These are phyloP conservation scores for Asterionellopsis glacialis DNA, from an alignment of 108 stramenopile species.

Conservation along the genomic window DNA sequence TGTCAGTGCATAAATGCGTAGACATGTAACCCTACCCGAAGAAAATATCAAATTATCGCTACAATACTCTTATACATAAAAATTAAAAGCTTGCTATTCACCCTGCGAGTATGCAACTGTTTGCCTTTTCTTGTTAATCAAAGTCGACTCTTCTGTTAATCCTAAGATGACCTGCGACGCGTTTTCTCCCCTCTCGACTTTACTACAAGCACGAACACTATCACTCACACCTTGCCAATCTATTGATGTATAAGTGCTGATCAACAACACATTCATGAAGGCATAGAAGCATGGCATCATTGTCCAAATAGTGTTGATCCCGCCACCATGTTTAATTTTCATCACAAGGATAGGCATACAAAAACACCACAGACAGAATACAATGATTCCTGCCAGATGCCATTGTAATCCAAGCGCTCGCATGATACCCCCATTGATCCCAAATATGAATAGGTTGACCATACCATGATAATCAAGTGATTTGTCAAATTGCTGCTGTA, in stretches of 20 bases:
- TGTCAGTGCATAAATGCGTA: not conserved
- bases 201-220: not conserved
- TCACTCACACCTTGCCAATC: slow-evolving; percentile 36
- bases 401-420: slow-evolving; percentile 47
- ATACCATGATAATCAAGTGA: no score
- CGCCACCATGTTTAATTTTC: slow-evolving; percentile 20
- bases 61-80: no score
- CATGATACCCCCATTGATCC: slow-evolving; percentile 33
- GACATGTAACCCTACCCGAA: not conserved
- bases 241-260: slow-evolving; percentile 11
- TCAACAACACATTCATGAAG: slow-evolving; percentile 30
- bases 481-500: no score
- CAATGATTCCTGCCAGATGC: slow-evolving; percentile 36
- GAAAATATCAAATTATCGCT: not conserved
- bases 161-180: not conserved
- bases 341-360: slow-evolving; percentile 26
- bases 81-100: no score
- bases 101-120: no score
- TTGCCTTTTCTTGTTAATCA: not conserved
- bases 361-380: slow-evolving; percentile 18
- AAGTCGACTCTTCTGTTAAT: not conserved
- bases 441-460: no score
- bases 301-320: slow-evolving; percentile 28
- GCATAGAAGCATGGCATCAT: slow-evolving; percentile 27
- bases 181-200: not conserved